Evolutionary conservation across 176 grass and related monocot genomes (phyloP), one percentile per base, ranked within the genome.

Genomic region (Triticum urartu): DNA sequence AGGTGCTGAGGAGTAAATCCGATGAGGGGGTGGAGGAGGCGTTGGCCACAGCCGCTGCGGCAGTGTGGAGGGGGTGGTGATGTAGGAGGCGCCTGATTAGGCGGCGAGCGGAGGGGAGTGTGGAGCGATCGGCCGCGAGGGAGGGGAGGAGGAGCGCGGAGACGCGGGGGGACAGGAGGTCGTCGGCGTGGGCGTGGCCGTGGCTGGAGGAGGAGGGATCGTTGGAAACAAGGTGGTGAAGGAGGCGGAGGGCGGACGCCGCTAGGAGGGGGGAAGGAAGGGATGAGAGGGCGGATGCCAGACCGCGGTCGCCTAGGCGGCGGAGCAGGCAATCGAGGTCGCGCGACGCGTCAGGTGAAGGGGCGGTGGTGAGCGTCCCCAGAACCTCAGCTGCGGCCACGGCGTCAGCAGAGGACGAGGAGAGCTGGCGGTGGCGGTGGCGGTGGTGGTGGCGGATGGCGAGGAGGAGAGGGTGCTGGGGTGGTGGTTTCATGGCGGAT

Each of bases 401-500:
- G 75, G 64, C 34, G 38, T 30, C 36, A 32, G 77, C 6, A 33
- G 68, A n/a, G 30, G 88, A 87, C 75, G 73, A 79, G 12, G 77
- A 34, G 45, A 28, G 21, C 68, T 30, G 24, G 67, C 34, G 79
- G 58, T 17, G 77, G 87, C 33, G 86, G 47, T 50, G 47, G 48
- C 12, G 47, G 13, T 15, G 47, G 43, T 21, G 79, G 56, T 15
- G 45, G 45, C 45, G 45, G 45, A 17, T 52, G 48, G 14, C 48
- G 48, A 52, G 13, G 48, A 52, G 48, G 48, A 52, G 48, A 52
- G 48, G 14, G 7, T 43, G 83, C 6, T 34, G 84, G 5, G 56
- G 77, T 5, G 88, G 78, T 78, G 85, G 85, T 87, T 86, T 98
- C 93, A 93, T 98, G 87, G 89, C 79, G 74, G 84, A 83, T 26